Conservation (phyloP, 495 filamentous ascomycete species). For the Paragyromitra xinjiangensis region DNA sequence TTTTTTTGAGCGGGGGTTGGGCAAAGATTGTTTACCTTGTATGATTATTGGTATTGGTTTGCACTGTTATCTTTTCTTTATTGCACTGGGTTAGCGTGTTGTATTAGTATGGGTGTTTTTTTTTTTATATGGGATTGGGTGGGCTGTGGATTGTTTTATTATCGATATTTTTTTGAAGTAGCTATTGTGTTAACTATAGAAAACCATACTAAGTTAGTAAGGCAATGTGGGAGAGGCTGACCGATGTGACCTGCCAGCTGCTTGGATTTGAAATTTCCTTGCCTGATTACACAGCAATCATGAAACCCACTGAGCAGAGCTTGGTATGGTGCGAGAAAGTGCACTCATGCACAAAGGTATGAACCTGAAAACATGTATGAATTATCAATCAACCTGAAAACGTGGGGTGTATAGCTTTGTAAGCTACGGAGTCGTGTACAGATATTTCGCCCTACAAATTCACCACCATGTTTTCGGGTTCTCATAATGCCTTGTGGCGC, state of each 20-base stretch:
- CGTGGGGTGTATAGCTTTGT: no score
- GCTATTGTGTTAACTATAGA: not conserved
- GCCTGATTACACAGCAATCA: no score
- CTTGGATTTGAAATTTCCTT: no score
- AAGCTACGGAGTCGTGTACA: no score
- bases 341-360: no score
- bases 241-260: not conserved
- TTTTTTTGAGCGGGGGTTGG: slow-evolving; percentile 1
- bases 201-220: not conserved
- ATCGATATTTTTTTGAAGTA: not conserved
- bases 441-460: no score
- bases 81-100: slow-evolving; percentile 1
- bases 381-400: not conserved
- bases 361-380: no score
- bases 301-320: no score
- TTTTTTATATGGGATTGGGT: not conserved
- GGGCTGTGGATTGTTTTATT: not conserved
- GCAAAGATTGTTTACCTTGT: slow-evolving; percentile 15
- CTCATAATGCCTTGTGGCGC: no score
- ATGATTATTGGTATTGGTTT: slow-evolving; percentile 1
- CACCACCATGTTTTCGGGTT: no score
- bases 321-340: no score
- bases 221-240: not conserved
- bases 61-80: not conserved
- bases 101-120: slow-evolving; percentile 15